Evolutionary conservation across 2,329 filamentous ascomycete genomes (phyloP), one percentile per base, ranked within the genome.

Genomic region (Diaporthe australafricana): DNA sequence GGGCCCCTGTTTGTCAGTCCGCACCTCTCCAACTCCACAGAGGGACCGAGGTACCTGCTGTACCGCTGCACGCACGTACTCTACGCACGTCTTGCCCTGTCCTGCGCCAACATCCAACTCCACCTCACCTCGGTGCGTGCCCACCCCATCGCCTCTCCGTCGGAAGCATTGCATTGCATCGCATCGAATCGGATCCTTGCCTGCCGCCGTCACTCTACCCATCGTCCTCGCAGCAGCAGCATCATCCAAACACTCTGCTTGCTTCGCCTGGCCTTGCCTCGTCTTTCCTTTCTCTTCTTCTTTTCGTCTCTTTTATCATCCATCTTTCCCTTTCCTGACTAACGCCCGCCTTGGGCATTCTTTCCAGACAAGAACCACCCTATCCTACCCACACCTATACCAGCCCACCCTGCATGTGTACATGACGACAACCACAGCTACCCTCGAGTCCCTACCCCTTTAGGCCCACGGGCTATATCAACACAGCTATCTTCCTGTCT

Each of bases 401-500:
- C 70, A 70, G 73, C 70, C 71, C 70, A 68, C 62, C 67, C 74
- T 70, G 68, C 66, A 55, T 72, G 75, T 74, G 74, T 79, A 79
- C 79, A 81, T 80, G 78, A 77, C 78, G 76, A 76, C 76, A 73
- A 75, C 67, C 72, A 75, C 76, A 53, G 72, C 75, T 38, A 70
- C 71, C 74, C 73, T 77, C 76, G 77, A 75, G 73, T 77, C 77
- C 68, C 75, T 74, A 56, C 75, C 76, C 74, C 70, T 75, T 47
- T 79, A 78, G 75, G 76, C 79, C 78, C 75, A 74, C 77, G 78
- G 79, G 79, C 78, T 79, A 71, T 70, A 56, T 53, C 70, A 70
- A 52, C 68, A 70, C 67, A 68, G 69, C 73, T 71, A 63, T 70
- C 75, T 77, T 77, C 77, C 77, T 78, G 77, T 75, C 72, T 72